phyloP scores from a whole-genome alignment of 768 basidiomycete species.

The Dioszegia aurantiaca region DNA sequence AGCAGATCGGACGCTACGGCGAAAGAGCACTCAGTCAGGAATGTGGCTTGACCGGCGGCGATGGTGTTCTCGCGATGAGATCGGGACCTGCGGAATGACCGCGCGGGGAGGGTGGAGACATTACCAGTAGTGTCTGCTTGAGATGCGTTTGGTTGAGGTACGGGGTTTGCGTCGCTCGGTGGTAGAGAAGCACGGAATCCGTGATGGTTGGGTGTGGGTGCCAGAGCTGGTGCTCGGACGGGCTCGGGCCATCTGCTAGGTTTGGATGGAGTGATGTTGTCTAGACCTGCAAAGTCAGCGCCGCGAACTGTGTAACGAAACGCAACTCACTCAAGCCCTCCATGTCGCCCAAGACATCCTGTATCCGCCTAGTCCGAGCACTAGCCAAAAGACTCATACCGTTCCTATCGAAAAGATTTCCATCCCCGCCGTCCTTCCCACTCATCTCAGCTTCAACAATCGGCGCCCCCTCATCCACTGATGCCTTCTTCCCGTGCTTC shows the following conservation, averaged over 20 bases:
- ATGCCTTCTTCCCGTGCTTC: not conserved
- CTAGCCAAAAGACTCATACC: conserved; percentile 53
- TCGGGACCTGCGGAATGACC: conserved; percentile 14
- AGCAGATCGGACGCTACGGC: conserved; percentile 87
- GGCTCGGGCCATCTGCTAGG: conserved; percentile 23
- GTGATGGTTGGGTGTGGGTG: conserved; percentile 1
- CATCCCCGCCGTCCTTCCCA: conserved; percentile 16
- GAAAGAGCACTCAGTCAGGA: conserved; percentile 95
- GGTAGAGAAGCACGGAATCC: not conserved
- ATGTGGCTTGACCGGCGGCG: conserved; percentile 58
- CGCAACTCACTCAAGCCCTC: conserved; percentile 63
- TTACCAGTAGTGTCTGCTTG: conserved; percentile 3
- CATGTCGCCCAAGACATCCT: conserved; percentile 71
- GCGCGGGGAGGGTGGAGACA: conserved; percentile 14
- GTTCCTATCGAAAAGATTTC: conserved; percentile 19
- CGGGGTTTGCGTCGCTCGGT: not conserved
- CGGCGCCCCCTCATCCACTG: not conserved
- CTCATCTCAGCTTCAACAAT: conserved; percentile 7
- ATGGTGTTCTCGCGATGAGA: conserved; percentile 10
- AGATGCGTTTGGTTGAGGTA: no score
- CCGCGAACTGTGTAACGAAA: conserved; percentile 1
- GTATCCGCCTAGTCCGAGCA: conserved; percentile 73
- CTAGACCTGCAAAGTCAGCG: conserved; percentile 29
- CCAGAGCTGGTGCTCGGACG: conserved; percentile 3
- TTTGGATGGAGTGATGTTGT: conserved; percentile 51